Conservation (phyloP, 73 alveolate genomes). For the Stentor coeruleus region DNA sequence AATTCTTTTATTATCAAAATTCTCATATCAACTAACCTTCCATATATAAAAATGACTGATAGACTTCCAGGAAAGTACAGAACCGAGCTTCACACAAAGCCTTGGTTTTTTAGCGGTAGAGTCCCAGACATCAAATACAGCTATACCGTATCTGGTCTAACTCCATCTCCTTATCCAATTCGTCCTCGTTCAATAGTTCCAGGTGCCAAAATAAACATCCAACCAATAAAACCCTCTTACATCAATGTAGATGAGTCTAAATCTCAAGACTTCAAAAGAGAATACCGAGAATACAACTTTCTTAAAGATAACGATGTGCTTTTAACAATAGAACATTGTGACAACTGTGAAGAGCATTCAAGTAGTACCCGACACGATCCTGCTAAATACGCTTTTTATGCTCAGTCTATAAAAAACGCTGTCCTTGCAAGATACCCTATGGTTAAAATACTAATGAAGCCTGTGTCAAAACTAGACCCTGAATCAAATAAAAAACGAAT, state of each 20-base stretch:
- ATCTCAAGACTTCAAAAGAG: background rate
- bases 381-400: conserved; percentile 35
- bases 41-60: conserved; percentile 24
- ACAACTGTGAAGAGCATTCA: conserved; percentile 47
- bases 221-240: background rate
- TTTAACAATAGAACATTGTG: conserved; percentile 24
- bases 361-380: conserved; percentile 53
- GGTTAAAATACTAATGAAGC: conserved; percentile 48
- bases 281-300: conserved; percentile 15
- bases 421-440: conserved; percentile 44
- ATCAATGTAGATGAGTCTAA: conserved; percentile 19
- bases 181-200: background rate
- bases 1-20: no score
- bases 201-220: background rate
- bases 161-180: conserved; percentile 1
- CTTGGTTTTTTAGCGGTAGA: conserved; percentile 23
- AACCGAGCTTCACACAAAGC: conserved; percentile 21
- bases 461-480: conserved; percentile 39
- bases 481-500: conserved; percentile 25
- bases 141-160: conserved; percentile 20
- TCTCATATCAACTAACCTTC: no score
- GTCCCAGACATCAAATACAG: conserved; percentile 22
- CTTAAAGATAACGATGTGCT: conserved; percentile 23
- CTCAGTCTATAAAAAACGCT: conserved; percentile 39
- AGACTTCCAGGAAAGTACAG: conserved; percentile 12